phyloP scores from a whole-genome alignment of 495 filamentous ascomycete genomes.

The Aspergillus conjunctus region DNA sequence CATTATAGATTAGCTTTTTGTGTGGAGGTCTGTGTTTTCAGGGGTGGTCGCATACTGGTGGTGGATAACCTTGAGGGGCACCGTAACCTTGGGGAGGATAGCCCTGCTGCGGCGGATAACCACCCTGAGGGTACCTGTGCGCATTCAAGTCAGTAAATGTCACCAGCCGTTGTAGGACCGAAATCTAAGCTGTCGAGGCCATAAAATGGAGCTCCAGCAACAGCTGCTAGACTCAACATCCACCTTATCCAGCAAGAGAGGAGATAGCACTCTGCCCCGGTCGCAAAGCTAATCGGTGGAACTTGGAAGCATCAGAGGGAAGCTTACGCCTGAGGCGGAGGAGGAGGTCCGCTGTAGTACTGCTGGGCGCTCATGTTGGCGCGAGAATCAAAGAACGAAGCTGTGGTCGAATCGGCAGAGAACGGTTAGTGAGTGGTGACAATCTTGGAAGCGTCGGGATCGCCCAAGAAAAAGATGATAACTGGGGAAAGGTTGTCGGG shows the following conservation, averaged over 20 bases:
- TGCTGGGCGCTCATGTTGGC: conserved; percentile 25
- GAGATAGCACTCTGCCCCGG: not conserved
- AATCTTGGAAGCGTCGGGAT: not conserved
- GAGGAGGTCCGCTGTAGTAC: conserved; percentile 31
- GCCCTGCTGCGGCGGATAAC: conserved; percentile 22
- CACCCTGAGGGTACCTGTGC: conserved; percentile 14
- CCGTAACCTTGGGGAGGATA: conserved; percentile 31
- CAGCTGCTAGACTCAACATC: too few species aligned
- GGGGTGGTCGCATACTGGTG: conserved; percentile 27
- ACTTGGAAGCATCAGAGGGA: conserved; percentile 2
- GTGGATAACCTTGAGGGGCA: conserved; percentile 22
- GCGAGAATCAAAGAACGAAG: conserved; percentile 7
- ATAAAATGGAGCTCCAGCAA: not conserved
- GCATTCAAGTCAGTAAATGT: conserved; percentile 1
- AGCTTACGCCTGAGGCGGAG: conserved; percentile 33
- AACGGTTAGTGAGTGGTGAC: not conserved
- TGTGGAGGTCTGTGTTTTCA: not conserved
- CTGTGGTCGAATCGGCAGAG: conserved; percentile 2
- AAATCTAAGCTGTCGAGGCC: not conserved
- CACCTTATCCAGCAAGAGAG: not conserved
- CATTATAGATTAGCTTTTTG: not conserved
- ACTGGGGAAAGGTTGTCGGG: conserved; percentile 19
- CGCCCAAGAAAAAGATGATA: conserved; percentile 9
- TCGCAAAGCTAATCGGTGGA: conserved; percentile 1
- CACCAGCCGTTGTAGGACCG: not conserved